These are phyloP conservation scores for Pyrus pyrifolia DNA, from an alignment of 306 rosid genomes.

Conservation along the genomic window DNA sequence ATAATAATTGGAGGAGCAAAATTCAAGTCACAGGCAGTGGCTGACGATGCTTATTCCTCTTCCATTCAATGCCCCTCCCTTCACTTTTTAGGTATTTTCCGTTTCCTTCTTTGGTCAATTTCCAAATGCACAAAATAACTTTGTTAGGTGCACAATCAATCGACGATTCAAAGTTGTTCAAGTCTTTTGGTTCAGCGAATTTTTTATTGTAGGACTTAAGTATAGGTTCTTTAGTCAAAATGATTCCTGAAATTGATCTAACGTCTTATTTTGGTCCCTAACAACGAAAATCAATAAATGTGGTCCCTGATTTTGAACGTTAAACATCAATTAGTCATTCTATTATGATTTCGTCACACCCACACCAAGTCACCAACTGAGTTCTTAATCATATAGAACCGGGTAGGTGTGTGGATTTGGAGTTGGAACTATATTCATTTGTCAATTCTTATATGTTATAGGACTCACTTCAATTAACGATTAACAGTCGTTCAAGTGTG, in stretches of 20 bases:
- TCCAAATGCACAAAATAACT: background rate
- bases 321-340: no score
- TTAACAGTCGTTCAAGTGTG: background rate
- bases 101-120: background rate
- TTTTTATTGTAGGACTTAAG: background rate
- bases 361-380: no score
- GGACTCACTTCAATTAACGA: background rate
- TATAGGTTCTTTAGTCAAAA: no score
- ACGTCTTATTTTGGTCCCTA: no score
- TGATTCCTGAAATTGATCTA: no score
- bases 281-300: no score
- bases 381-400: no score
- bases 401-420: background rate
- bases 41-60: slow-evolving; percentile 53
- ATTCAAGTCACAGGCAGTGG: slow-evolving; percentile 33
- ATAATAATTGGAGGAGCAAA: slow-evolving; percentile 80
- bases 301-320: no score
- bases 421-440: background rate
- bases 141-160: background rate
- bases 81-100: slow-evolving; percentile 65
- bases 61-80: slow-evolving; percentile 56
- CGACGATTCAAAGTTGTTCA: background rate
- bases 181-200: rapidly evolving
- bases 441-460: background rate
- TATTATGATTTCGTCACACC: no score